phyloP scores from a whole-genome alignment of 768 basidiomycete genomes.

The Cystofilobasidium capitatum region DNA sequence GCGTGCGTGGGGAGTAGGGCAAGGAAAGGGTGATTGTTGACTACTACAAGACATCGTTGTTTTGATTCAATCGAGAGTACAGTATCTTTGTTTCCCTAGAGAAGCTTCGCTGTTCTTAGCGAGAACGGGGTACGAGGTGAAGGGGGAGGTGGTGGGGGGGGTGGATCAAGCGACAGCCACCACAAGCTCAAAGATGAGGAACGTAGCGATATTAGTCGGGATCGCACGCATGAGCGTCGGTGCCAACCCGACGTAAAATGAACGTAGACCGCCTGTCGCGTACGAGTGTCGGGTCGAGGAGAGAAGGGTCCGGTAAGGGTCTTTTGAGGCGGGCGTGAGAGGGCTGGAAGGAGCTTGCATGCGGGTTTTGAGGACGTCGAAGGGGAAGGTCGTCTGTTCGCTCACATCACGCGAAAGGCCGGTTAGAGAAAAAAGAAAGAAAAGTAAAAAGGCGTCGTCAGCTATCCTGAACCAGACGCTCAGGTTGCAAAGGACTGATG shows the following conservation, averaged over 20 bases:
- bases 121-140: too few relatives aligned
- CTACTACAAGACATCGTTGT: too few relatives aligned
- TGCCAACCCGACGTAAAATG: constrained; percentile 2
- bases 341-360: neutral
- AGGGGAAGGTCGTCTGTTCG: constrained; percentile 7
- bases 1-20: too few relatives aligned
- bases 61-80: too few relatives aligned
- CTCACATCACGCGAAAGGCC: too few relatives aligned
- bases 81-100: too few relatives aligned
- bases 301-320: neutral
- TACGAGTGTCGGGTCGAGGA: neutral
- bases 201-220: constrained; percentile 14
- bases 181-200: neutral
- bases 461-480: neutral
- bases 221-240: constrained; percentile 2
- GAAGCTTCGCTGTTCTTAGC: too few relatives aligned
- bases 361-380: constrained; percentile 18
- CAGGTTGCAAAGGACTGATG: neutral
- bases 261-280: neutral
- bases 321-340: neutral
- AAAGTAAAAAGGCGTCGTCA: too few relatives aligned
- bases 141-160: too few relatives aligned
- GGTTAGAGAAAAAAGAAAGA: too few relatives aligned
- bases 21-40: too few relatives aligned
- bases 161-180: neutral